Evolutionary conservation across 352 stramenopile species (phyloP).

Genomic region (Globisporangium nagaii): DNA sequence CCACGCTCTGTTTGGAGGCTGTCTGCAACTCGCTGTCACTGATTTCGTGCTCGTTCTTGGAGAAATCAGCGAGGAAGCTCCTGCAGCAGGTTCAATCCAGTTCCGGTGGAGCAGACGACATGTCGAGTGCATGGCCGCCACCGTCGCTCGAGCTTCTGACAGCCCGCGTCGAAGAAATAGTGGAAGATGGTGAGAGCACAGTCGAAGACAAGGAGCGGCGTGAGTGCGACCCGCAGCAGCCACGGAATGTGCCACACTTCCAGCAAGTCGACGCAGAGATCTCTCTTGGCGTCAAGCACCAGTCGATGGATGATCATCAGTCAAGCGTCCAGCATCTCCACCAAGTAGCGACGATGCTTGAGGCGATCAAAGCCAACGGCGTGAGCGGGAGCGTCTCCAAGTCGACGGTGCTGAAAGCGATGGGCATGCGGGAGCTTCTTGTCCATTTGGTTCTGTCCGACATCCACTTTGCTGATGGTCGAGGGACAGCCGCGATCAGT

Average conservation of each 20-base stretch:
- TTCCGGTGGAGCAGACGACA: not conserved
- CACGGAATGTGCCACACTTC: slow-evolving; percentile 6
- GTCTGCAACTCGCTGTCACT: slow-evolving; percentile 50
- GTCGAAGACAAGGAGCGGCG: not conserved
- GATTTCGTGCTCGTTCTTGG: slow-evolving; percentile 39
- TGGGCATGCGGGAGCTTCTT: slow-evolving; percentile 48
- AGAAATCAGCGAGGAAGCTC: slow-evolving; percentile 29
- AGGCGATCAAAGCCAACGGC: slow-evolving; percentile 6
- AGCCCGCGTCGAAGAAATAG: not conserved
- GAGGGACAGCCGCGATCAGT: slow-evolving; percentile 29
- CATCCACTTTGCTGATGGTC: slow-evolving; percentile 45
- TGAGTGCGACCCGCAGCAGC: not conserved
- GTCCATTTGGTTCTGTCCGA: slow-evolving; percentile 47
- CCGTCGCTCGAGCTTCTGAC: slow-evolving; percentile 21
- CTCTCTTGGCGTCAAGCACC: slow-evolving; percentile 4
- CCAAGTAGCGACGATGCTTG: slow-evolving; percentile 2
- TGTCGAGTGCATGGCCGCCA: slow-evolving; percentile 11
- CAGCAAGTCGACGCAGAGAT: slow-evolving; percentile 34
- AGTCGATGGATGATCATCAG: slow-evolving; percentile 1
- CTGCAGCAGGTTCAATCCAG: slow-evolving; percentile 22
- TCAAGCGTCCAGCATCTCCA: slow-evolving; percentile 25
- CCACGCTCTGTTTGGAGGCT: slow-evolving; percentile 39
- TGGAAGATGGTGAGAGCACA: not conserved
- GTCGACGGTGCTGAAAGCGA: slow-evolving; percentile 21
- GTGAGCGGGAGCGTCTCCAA: not conserved